Evolutionary conservation across 164 flowering plant genomes (phyloP).

Genomic region (Tinospora cordifolia): DNA sequence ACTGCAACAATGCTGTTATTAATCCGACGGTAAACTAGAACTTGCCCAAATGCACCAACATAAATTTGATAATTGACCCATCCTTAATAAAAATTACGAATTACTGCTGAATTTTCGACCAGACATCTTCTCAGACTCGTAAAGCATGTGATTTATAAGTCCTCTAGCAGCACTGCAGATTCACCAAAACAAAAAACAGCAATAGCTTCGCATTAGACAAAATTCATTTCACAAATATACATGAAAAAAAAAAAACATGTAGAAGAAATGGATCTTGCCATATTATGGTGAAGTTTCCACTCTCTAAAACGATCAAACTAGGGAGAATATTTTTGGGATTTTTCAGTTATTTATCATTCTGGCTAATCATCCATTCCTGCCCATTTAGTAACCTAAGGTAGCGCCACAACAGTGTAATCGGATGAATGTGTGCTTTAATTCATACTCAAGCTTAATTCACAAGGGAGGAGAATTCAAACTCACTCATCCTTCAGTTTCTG

Average conservation of each 20-base stretch:
- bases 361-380: too few relatives aligned
- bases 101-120: slow-evolving; percentile 77
- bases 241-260: background rate
- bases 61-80: background rate
- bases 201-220: slow-evolving; percentile 7
- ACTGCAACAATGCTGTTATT: background rate
- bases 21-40: background rate
- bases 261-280: background rate
- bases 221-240: background rate
- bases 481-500: slow-evolving; percentile 88
- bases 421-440: background rate
- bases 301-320: background rate
- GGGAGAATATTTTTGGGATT: too few relatives aligned
- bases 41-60: background rate
- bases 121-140: slow-evolving; percentile 69
- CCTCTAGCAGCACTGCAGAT: slow-evolving; percentile 96
- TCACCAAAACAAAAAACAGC: background rate
- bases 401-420: background rate
- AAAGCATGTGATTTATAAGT: slow-evolving; percentile 81
- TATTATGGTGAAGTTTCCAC: background rate
- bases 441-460: background rate
- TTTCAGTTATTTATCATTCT: too few relatives aligned
- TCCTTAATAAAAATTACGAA: slow-evolving; percentile 24
- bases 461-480: slow-evolving; percentile 23
- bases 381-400: background rate